Percentiles rank a stretch among this genome's conserved stretches.
phyloP scores from a whole-genome alignment of 805 yeast genomes.

The Starmera caribaea region DNA sequence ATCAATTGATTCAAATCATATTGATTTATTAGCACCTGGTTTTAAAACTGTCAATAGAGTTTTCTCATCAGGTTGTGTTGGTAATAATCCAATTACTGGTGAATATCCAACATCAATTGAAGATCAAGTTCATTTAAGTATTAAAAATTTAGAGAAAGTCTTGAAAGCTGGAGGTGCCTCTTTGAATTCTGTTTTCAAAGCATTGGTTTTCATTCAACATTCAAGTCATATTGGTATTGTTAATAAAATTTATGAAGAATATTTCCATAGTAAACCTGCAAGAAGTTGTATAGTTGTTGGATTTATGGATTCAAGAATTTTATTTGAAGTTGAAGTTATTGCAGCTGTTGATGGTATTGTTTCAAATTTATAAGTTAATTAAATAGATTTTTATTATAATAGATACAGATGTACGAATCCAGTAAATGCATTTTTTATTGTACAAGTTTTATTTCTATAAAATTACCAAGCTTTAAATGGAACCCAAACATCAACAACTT shows the following conservation, averaged over 20 bases:
- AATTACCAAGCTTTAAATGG: constrained; percentile 47
- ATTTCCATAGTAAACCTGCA: constrained; percentile 34
- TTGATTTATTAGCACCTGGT: constrained; percentile 23
- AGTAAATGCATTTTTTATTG: too few relatives aligned
- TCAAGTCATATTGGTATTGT: constrained; percentile 27
- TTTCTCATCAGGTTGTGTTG: constrained; percentile 35
- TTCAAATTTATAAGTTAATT: too few relatives aligned
- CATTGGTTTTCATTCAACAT: constrained; percentile 32
- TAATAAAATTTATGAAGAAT: constrained; percentile 31
- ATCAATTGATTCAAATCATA: neutral
- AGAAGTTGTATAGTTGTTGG: constrained; percentile 33
- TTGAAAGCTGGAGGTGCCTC: constrained; percentile 31
- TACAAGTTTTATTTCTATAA: too few relatives aligned
- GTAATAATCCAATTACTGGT: constrained; percentile 23
- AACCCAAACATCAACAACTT: constrained; percentile 53
- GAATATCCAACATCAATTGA: constrained; percentile 28
- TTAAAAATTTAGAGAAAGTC: constrained; percentile 27
- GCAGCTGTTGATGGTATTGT: neutral
- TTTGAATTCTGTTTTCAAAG: constrained; percentile 32
- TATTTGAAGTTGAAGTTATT: neutral
- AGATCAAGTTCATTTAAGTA: constrained; percentile 32
- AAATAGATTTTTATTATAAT: too few relatives aligned
- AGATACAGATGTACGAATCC: too few relatives aligned
- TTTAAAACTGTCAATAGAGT: constrained; percentile 22
- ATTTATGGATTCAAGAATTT: constrained; percentile 16